phyloP scores from a whole-genome alignment of 176 grass and related monocot species.

The Microstegium vimineum region DNA sequence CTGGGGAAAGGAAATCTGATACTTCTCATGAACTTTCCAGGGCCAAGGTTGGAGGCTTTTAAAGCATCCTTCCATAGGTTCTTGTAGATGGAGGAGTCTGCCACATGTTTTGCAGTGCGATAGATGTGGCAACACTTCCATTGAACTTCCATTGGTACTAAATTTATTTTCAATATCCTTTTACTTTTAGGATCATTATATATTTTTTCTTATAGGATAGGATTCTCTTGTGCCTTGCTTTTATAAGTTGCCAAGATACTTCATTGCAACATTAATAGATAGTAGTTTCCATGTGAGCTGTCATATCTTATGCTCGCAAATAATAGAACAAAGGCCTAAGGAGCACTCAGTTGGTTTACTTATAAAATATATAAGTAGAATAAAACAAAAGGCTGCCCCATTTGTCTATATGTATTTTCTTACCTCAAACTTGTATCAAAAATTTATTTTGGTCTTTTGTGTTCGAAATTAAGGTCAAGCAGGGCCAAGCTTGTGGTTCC shows the following conservation, averaged over 20 bases:
- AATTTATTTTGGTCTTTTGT: not conserved
- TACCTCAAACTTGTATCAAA: not conserved
- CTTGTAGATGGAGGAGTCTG: constrained; percentile 52
- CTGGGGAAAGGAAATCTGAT: constrained; percentile 37
- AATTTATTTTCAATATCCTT: constrained; percentile 1
- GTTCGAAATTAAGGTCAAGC: not conserved
- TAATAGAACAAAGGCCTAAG: not conserved
- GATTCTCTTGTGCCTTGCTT: not conserved
- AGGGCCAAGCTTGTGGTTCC: not conserved
- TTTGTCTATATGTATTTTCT: not conserved
- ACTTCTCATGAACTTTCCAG: constrained; percentile 64
- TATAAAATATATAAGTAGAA: not conserved
- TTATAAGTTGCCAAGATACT: constrained; percentile 13
- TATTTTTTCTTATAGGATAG: not conserved
- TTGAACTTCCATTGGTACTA: constrained; percentile 46
- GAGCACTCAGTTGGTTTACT: not conserved
- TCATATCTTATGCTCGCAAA: not conserved
- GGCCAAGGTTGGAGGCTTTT: constrained; percentile 65
- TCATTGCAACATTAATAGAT: not conserved
- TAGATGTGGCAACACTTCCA: constrained; percentile 65
- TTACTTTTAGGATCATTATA: constrained; percentile 7
- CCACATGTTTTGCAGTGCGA: constrained; percentile 58
- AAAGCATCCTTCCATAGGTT: constrained; percentile 70
- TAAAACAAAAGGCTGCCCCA: not conserved
- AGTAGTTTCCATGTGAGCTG: not conserved